These are phyloP conservation scores for Eleusine indica DNA, from an alignment of 176 grass and related monocot genomes.

Conservation along the genomic window DNA sequence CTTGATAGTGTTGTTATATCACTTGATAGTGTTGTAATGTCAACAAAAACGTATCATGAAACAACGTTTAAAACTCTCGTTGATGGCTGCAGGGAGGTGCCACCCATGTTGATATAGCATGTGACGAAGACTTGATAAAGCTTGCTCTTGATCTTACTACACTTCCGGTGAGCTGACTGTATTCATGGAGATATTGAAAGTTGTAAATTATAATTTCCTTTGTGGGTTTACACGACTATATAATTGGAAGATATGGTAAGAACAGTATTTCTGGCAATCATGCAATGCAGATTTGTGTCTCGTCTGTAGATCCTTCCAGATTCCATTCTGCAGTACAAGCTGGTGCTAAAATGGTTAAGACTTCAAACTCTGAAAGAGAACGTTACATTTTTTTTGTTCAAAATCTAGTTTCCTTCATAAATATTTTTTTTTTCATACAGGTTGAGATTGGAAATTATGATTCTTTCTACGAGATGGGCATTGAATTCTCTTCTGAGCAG, in stretches of 20 bases:
- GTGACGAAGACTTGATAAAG: slow-evolving; percentile 74
- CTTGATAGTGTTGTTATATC: not conserved
- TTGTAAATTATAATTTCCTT: not conserved
- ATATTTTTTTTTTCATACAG: slow-evolving; percentile 44
- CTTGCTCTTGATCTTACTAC: slow-evolving; percentile 75
- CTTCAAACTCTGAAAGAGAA: not conserved
- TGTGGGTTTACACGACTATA: not conserved
- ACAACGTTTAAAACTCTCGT: slow-evolving; percentile 18
- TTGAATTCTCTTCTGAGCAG: slow-evolving; percentile 79
- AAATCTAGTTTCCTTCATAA: not conserved
- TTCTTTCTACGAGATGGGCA: slow-evolving; percentile 78
- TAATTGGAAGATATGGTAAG: slow-evolving; percentile 25
- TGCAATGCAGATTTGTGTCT: slow-evolving; percentile 87
- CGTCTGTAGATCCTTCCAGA: slow-evolving; percentile 73
- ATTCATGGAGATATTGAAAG: not conserved
- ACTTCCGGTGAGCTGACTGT: slow-evolving; percentile 67
- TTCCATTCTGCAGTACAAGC: slow-evolving; percentile 81
- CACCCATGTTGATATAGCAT: slow-evolving; percentile 97
- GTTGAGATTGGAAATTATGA: slow-evolving; percentile 97
- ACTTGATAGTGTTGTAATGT: not conserved
- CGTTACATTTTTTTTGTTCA: too few relatives aligned
- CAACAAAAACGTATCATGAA: not conserved
- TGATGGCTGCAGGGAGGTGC: slow-evolving; percentile 81
- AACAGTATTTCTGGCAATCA: slow-evolving; percentile 7
- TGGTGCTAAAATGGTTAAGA: slow-evolving; percentile 90